Evolutionary conservation across 441 rosid species (phyloP).

Genomic region (Arabidopsis hybrid): DNA sequence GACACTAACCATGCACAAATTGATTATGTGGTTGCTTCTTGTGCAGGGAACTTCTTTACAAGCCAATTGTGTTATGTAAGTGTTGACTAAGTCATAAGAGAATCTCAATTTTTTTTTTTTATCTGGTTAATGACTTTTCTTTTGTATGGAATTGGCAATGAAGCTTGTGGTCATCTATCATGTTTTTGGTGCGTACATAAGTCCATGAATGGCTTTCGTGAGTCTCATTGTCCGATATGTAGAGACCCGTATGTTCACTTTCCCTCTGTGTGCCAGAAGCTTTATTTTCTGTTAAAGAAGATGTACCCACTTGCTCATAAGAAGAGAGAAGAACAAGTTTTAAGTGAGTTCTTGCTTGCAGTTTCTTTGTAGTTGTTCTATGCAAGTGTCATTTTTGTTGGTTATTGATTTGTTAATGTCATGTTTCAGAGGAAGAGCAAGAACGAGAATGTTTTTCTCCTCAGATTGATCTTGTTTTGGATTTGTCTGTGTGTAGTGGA

Average conservation of each 20-base stretch:
- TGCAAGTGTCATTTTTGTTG: not conserved
- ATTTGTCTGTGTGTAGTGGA: slow-evolving; percentile 36
- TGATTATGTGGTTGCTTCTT: slow-evolving; percentile 15
- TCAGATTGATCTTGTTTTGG: slow-evolving; percentile 52
- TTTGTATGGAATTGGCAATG: slow-evolving; percentile 22
- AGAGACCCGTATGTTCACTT: slow-evolving; percentile 70
- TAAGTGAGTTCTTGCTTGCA: slow-evolving; percentile 51
- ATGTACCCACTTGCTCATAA: slow-evolving; percentile 64
- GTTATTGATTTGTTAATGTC: slow-evolving; percentile 20
- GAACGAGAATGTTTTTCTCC: slow-evolving; percentile 54
- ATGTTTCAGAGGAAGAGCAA: slow-evolving; percentile 69
- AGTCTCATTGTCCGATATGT: slow-evolving; percentile 76
- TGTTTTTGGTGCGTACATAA: slow-evolving; percentile 92
- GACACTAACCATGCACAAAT: no score
- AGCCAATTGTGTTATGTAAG: slow-evolving; percentile 86
- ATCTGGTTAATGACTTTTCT: not conserved
- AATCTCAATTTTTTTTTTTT: not conserved
- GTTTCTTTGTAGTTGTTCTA: not conserved
- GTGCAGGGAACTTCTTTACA: slow-evolving; percentile 87
- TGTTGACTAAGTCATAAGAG: slow-evolving; percentile 38
- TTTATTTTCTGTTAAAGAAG: slow-evolving; percentile 73
- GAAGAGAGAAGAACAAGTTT: slow-evolving; percentile 59
- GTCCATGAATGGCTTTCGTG: slow-evolving; percentile 51
- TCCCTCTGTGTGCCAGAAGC: slow-evolving; percentile 64
- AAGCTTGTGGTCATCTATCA: slow-evolving; percentile 90